phyloP scores from a whole-genome alignment of 202 grass and related monocot genomes.

The Schoenoplectus tabernaemontani region DNA sequence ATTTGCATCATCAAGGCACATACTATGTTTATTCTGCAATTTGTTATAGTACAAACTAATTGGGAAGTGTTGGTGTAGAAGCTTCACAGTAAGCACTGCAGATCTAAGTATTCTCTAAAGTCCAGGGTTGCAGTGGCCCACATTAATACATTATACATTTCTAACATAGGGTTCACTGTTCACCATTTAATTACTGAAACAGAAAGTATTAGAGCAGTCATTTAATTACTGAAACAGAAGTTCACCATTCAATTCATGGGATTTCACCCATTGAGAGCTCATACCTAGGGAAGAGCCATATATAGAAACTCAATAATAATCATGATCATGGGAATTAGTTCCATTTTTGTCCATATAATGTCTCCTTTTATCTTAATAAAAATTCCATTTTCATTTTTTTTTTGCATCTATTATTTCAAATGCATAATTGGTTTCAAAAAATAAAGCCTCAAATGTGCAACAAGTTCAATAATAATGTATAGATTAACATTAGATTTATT shows the following conservation, averaged over 20 bases:
- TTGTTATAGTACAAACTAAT: neutral
- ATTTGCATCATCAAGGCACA: slow-evolving; percentile 7
- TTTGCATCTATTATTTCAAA: neutral
- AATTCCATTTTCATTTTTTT: neutral
- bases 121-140: neutral
- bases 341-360: neutral
- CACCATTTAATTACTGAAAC: neutral
- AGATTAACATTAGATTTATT: neutral
- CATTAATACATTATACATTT: neutral
- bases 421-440: neutral
- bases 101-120: neutral
- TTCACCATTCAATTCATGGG: no score
- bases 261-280: neutral
- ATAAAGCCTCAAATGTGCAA: neutral
- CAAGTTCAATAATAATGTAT: neutral
- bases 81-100: neutral
- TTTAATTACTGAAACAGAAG: no score
- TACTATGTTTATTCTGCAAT: neutral
- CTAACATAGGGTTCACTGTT: neutral
- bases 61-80: neutral
- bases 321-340: neutral
- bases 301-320: neutral
- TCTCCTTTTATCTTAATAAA: neutral
- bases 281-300: neutral
- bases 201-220: neutral